phyloP scores from a whole-genome alignment of 1,284 basidiomycete species.

The Neonothopanus nambi region DNA sequence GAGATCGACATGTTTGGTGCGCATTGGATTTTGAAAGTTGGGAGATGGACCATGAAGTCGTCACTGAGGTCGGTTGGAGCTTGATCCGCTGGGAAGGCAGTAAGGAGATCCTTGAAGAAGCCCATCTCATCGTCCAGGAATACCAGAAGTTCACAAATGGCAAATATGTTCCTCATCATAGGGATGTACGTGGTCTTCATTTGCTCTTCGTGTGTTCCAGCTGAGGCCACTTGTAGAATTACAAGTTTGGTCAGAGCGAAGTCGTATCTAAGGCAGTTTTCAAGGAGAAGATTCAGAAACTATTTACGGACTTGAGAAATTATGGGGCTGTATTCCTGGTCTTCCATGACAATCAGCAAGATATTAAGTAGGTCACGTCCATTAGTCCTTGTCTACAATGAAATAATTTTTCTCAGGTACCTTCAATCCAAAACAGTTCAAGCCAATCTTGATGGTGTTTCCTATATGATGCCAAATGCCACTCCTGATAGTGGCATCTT shows the following conservation, averaged over 20 bases:
- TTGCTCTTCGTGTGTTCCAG: background rate
- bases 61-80: constrained; percentile 81
- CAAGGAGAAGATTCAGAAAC: constrained; percentile 48
- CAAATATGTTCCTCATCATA: constrained; percentile 60
- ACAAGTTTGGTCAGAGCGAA: constrained; percentile 64
- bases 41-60: constrained; percentile 68
- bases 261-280: constrained; percentile 51
- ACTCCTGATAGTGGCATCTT: constrained; percentile 55
- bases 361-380: constrained; percentile 58
- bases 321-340: constrained; percentile 73
- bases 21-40: constrained; percentile 80
- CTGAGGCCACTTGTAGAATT: constrained; percentile 44
- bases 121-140: constrained; percentile 70
- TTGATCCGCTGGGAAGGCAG: constrained; percentile 55
- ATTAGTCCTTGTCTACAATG: background rate
- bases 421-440: constrained; percentile 50
- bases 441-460: constrained; percentile 52
- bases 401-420: constrained; percentile 39
- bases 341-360: constrained; percentile 75
- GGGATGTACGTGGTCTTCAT: constrained; percentile 46
- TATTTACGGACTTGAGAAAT: constrained; percentile 44
- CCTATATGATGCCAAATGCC: constrained; percentile 53
- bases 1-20: constrained; percentile 67
- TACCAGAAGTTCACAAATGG: constrained; percentile 56
- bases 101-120: constrained; percentile 44